These are phyloP conservation scores for Ascochyta rabiei DNA, from an alignment of 2,329 filamentous ascomycete genomes.

Conservation along the genomic window DNA sequence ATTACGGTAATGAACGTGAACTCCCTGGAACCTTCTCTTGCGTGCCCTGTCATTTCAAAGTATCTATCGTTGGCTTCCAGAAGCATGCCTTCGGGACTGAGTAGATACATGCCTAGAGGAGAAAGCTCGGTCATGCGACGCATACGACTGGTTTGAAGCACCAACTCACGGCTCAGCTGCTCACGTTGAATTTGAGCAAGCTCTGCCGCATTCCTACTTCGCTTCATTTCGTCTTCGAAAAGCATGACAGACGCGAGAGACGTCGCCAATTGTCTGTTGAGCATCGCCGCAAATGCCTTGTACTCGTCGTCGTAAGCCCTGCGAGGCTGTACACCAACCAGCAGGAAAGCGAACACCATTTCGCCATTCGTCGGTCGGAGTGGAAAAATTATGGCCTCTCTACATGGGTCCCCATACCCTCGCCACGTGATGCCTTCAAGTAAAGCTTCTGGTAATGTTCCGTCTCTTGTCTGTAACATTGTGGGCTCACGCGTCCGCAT, in stretches of 20 bases:
- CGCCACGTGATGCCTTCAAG: slow-evolving; percentile 41
- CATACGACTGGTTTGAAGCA: slow-evolving; percentile 42
- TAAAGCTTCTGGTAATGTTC: slow-evolving; percentile 33
- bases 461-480: slow-evolving; percentile 33
- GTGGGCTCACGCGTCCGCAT: slow-evolving; percentile 41
- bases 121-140: slow-evolving; percentile 44
- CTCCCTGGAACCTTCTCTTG: slow-evolving; percentile 46
- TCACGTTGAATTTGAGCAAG: slow-evolving; percentile 37
- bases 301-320: slow-evolving; percentile 45
- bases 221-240: slow-evolving; percentile 42
- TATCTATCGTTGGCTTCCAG: slow-evolving; percentile 54
- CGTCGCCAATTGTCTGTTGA: slow-evolving; percentile 43
- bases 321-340: slow-evolving; percentile 42
- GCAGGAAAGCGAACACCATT: slow-evolving; percentile 39
- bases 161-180: slow-evolving; percentile 34
- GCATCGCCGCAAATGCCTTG: slow-evolving; percentile 35
- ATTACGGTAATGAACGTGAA: slow-evolving; percentile 54
- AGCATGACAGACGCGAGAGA: slow-evolving; percentile 42
- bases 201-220: slow-evolving; percentile 34
- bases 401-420: slow-evolving; percentile 42
- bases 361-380: slow-evolving; percentile 38
- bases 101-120: slow-evolving; percentile 42
- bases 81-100: slow-evolving; percentile 50
- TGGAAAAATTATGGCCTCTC: slow-evolving; percentile 43
- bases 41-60: slow-evolving; percentile 56